Evolutionary conservation across 2,329 filamentous ascomycete genomes (phyloP).

Genomic region (Ophiostoma populinum): DNA sequence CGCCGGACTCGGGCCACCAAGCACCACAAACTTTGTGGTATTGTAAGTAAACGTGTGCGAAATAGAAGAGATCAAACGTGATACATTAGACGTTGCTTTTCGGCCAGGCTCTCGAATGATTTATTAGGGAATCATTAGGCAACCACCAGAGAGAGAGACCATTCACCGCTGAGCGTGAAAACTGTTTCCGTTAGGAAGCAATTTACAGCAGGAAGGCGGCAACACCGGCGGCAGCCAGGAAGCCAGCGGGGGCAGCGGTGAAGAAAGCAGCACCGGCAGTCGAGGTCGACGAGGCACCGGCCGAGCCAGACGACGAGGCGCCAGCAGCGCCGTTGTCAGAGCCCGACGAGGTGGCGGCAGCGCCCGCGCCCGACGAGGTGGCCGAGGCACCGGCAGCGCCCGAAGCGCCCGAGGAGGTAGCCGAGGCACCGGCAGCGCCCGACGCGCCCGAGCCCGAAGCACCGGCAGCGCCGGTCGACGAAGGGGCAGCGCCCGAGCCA

Average conservation of each 20-base stretch:
- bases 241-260: conserved; percentile 27
- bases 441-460: conserved; percentile 17
- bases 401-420: no score
- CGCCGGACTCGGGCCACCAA: conserved; percentile 1
- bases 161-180: not conserved
- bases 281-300: not conserved
- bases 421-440: not conserved
- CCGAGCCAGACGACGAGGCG: not conserved
- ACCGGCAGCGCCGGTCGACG: conserved; percentile 1
- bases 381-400: conserved; percentile 1
- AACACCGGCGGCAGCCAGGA: conserved; percentile 31
- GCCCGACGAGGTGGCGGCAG: conserved; percentile 4
- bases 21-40: conserved; percentile 6
- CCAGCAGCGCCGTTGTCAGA: not conserved
- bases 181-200: not conserved
- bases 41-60: conserved; percentile 5
- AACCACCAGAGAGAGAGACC: not conserved
- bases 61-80: not conserved
- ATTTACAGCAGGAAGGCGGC: conserved; percentile 31
- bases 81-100: not conserved
- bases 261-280: conserved; percentile 14
- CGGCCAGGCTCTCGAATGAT: not conserved
- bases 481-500: conserved; percentile 17
- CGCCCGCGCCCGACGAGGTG: not conserved
- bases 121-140: not conserved